Percentiles rank a stretch among this genome's conserved stretches.
Conservation (phyloP, 2,329 filamentous ascomycete species). For the Diatrype stigma region DNA sequence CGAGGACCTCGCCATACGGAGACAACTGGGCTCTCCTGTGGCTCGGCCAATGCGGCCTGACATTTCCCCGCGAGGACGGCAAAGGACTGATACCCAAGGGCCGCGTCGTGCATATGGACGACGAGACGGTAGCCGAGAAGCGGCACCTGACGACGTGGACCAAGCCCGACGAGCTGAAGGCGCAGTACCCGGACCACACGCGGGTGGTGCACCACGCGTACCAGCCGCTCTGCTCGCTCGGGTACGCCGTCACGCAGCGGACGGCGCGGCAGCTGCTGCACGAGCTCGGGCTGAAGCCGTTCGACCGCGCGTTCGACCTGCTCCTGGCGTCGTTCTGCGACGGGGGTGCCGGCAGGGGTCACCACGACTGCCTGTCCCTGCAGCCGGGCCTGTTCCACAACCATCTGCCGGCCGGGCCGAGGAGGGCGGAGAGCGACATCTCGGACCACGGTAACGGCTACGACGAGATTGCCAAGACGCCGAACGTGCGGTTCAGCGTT, state of each 20-base stretch:
- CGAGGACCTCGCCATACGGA: conserved; percentile 40
- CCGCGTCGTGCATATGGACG: conserved; percentile 24
- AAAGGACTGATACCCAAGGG: conserved; percentile 13
- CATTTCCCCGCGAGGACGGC: conserved; percentile 16
- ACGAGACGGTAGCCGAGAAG: conserved; percentile 29
- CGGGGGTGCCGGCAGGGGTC: conserved; percentile 25
- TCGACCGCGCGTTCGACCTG: conserved; percentile 37
- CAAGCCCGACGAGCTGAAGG: conserved; percentile 29
- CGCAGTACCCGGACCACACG: conserved; percentile 35
- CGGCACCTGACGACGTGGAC: conserved; percentile 26
- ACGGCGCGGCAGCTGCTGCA: conserved; percentile 37
- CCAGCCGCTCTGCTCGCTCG: conserved; percentile 33
- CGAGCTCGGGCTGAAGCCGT: conserved; percentile 36
- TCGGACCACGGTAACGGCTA: conserved; percentile 22
- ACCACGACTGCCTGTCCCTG: conserved; percentile 34
- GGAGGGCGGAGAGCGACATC: conserved; percentile 30
- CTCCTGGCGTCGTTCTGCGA: conserved; percentile 42
- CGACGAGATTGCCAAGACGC: conserved; percentile 23
- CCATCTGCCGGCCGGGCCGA: conserved; percentile 33
- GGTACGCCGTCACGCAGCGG: conserved; percentile 39
- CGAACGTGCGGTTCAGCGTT: conserved; percentile 36
- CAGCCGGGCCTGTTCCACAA: conserved; percentile 42
- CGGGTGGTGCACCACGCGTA: conserved; percentile 37
- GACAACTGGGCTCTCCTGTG: conserved; percentile 47
- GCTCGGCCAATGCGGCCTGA: conserved; percentile 41